Percentiles rank a stretch among this genome's conserved stretches.
phyloP scores from a whole-genome alignment of 106 monocot genomes.

The Posidonia australis region DNA sequence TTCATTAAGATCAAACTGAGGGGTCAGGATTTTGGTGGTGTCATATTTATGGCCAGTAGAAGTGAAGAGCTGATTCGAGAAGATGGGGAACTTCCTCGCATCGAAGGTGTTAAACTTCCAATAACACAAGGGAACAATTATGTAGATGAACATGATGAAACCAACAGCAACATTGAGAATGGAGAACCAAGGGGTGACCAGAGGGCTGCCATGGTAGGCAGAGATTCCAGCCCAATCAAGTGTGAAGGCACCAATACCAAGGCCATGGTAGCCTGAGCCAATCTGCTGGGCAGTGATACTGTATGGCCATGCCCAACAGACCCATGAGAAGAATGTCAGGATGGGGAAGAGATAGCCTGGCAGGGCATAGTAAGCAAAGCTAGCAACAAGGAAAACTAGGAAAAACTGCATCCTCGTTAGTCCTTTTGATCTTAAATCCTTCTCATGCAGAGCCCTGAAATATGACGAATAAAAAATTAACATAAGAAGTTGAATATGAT shows the following conservation, averaged over 20 bases:
- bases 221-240: constrained; percentile 92
- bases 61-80: constrained; percentile 84
- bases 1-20: constrained; percentile 55
- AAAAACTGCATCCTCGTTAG: constrained; percentile 79
- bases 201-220: constrained; percentile 83
- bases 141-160: constrained; percentile 85
- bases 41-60: constrained; percentile 53
- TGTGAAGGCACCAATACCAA: constrained; percentile 77
- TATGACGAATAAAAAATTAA: not conserved
- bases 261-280: constrained; percentile 76
- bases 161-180: constrained; percentile 63
- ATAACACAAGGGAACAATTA: constrained; percentile 76
- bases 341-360: constrained; percentile 83
- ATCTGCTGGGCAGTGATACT: constrained; percentile 85
- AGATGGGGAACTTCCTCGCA: constrained; percentile 76
- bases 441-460: constrained; percentile 44
- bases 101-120: constrained; percentile 80
- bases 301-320: constrained; percentile 77
- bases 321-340: constrained; percentile 90
- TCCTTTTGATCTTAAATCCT: constrained; percentile 39
- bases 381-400: constrained; percentile 44
- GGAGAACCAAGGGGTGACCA: constrained; percentile 74
- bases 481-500: no score
- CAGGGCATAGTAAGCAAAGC: constrained; percentile 72
- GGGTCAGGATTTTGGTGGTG: constrained; percentile 50